Percentiles rank a stretch among this genome's conserved stretches.
These are phyloP conservation scores for Chaetomium fimeti DNA, from an alignment of 495 filamentous ascomycete species.

Conservation along the genomic window DNA sequence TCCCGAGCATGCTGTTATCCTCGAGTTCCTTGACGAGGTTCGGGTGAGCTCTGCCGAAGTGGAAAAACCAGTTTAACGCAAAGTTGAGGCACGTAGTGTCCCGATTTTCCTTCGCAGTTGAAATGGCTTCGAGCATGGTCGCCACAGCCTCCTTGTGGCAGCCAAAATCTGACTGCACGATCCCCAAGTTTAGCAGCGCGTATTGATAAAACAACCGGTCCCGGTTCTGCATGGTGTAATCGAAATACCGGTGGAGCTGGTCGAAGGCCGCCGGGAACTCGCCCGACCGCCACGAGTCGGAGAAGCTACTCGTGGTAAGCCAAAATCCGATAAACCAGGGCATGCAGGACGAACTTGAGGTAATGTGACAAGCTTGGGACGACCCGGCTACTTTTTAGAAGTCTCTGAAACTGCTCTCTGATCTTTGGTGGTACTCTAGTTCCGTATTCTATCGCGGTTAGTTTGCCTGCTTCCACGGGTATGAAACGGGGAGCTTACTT, in stretches of 20 bases:
- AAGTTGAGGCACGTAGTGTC: slow-evolving; percentile 94
- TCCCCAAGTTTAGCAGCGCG: slow-evolving; percentile 88
- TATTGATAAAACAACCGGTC: slow-evolving; percentile 91
- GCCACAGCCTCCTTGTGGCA: slow-evolving; percentile 87
- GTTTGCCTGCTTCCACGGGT: neutral
- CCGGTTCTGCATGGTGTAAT: slow-evolving; percentile 88
- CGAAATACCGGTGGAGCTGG: slow-evolving; percentile 90
- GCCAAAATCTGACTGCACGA: slow-evolving; percentile 93
- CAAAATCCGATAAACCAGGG: slow-evolving; percentile 23
- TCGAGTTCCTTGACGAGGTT: slow-evolving; percentile 67
- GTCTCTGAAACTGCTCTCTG: slow-evolving; percentile 58
- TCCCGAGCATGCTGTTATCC: slow-evolving; percentile 69
- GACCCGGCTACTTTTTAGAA: slow-evolving; percentile 63
- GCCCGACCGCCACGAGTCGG: slow-evolving; percentile 87
- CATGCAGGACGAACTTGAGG: slow-evolving; percentile 54
- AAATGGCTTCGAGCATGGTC: slow-evolving; percentile 89
- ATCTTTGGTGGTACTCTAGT: slow-evolving; percentile 69
- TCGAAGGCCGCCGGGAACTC: slow-evolving; percentile 90
- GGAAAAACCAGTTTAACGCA: slow-evolving; percentile 95
- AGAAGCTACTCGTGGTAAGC: slow-evolving; percentile 55
- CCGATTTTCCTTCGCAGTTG: slow-evolving; percentile 85
- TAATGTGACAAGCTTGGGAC: slow-evolving; percentile 76
- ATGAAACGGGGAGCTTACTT: slow-evolving; percentile 50
- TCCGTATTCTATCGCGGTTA: slow-evolving; percentile 45
- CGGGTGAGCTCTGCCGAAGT: slow-evolving; percentile 84